Evolutionary conservation across 78 protist genomes (phyloP).

Genomic region (Isochrysis galbana): DNA sequence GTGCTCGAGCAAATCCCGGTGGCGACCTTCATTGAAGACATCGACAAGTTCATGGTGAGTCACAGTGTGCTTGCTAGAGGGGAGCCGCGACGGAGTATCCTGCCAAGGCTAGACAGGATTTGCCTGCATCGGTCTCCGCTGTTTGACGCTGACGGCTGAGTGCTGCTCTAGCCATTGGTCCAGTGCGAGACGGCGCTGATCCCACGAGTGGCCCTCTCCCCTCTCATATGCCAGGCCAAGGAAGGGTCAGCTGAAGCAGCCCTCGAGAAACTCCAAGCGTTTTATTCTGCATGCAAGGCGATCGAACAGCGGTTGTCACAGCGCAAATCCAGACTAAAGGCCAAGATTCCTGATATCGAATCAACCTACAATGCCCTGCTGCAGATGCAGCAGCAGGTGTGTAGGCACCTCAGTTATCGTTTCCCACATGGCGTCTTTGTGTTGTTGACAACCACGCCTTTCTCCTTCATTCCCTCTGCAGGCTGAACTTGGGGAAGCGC

Average conservation of each 20-base stretch:
- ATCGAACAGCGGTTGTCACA: not conserved
- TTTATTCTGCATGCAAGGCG: not conserved
- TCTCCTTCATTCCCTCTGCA: too few relatives aligned
- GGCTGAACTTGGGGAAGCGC: conserved; percentile 1
- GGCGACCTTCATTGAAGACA: not conserved
- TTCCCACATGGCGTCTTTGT: too few relatives aligned
- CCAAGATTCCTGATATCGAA: conserved; percentile 38
- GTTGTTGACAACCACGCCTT: too few relatives aligned
- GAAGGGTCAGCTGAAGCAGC: not conserved
- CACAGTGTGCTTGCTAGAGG: not conserved
- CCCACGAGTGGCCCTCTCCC: too few relatives aligned
- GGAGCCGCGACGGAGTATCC: not conserved
- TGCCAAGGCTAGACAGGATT: too few relatives aligned
- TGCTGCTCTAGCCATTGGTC: too few relatives aligned
- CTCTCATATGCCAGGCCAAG: not conserved
- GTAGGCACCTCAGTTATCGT: too few relatives aligned
- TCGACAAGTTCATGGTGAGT: not conserved
- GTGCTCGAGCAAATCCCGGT: not conserved
- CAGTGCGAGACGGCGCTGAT: too few relatives aligned
- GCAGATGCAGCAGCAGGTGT: not conserved
- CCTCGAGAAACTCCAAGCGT: not conserved
- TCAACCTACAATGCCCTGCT: not conserved
- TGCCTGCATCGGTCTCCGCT: too few relatives aligned
- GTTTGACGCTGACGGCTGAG: too few relatives aligned
- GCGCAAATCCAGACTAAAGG: not conserved